Conservation (phyloP, 352 stramenopile genomes). For the Globisporangium mamillatum region DNA sequence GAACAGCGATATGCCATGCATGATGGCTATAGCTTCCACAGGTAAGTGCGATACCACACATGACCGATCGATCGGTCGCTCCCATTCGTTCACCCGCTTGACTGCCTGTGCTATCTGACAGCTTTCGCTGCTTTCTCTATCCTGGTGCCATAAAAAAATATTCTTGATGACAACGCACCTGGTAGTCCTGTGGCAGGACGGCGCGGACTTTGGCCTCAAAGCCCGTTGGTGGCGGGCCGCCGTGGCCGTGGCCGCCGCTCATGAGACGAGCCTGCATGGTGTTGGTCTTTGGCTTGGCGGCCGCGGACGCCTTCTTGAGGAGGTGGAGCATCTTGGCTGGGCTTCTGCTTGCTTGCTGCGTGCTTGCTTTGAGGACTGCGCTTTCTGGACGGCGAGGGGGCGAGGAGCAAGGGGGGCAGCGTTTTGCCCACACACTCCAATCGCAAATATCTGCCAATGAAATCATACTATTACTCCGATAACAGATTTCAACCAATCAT, state of each 20-base stretch:
- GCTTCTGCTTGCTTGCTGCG: slow-evolving; percentile 5
- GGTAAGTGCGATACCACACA: background rate
- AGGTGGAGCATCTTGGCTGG: slow-evolving; percentile 60
- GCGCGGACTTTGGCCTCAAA: slow-evolving; percentile 86
- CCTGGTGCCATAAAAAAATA: background rate
- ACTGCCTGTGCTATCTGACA: background rate
- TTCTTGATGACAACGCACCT: slow-evolving; percentile 40
- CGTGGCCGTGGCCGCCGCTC: slow-evolving; percentile 62
- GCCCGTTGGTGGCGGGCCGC: slow-evolving; percentile 54
- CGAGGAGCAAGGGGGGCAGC: slow-evolving; percentile 2
- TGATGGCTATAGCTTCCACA: background rate
- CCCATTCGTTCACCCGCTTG: background rate
- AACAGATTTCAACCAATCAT: slow-evolving; percentile 9
- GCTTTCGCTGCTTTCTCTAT: background rate
- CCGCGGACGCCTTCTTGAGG: slow-evolving; percentile 63
- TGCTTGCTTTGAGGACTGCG: slow-evolving; percentile 13
- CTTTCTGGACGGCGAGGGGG: background rate
- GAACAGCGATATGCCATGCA: background rate
- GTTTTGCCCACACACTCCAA: slow-evolving; percentile 18
- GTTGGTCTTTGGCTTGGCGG: slow-evolving; percentile 50
- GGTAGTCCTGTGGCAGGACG: slow-evolving; percentile 82
- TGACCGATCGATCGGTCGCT: background rate
- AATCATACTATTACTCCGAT: background rate
- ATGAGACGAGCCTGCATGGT: slow-evolving; percentile 69
- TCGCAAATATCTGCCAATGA: slow-evolving; percentile 14